These are phyloP conservation scores for Boletus rubescentipes DNA, from an alignment of 768 basidiomycete species.

Conservation along the genomic window DNA sequence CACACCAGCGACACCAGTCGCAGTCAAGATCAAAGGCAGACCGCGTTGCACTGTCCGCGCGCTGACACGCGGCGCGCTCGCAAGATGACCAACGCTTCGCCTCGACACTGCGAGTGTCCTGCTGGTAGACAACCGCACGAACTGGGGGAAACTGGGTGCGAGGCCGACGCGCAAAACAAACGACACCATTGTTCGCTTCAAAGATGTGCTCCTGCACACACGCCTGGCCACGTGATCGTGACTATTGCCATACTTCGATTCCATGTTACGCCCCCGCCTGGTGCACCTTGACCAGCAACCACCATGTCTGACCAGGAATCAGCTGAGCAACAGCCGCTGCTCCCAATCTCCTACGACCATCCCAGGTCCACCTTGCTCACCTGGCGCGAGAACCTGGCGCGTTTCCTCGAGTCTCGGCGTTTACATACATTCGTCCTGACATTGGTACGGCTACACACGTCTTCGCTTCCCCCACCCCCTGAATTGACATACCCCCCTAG, in stretches of 20 bases:
- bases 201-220: not conserved
- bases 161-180: conserved; percentile 21
- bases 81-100: not conserved
- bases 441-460: conserved; percentile 45
- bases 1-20: conserved; percentile 39
- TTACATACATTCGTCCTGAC: conserved; percentile 59
- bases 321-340: conserved; percentile 51
- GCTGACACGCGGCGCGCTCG: not conserved
- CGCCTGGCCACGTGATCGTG: conserved; percentile 22
- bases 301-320: conserved; percentile 36
- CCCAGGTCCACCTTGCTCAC: conserved; percentile 7
- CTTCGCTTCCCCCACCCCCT: conserved; percentile 18
- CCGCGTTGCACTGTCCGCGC: not conserved
- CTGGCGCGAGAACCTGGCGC: conserved; percentile 39
- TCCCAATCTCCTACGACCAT: conserved; percentile 31
- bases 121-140: not conserved
- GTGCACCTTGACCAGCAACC: conserved; percentile 21
- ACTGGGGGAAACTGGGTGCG: conserved; percentile 3
- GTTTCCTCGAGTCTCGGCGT: conserved; percentile 49
- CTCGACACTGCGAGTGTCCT: conserved; percentile 3
- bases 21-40: conserved; percentile 23
- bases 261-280: conserved; percentile 1
- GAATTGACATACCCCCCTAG: conserved; percentile 30
- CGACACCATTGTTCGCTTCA: conserved; percentile 10
- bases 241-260: conserved; percentile 1